Evolutionary conservation across 495 filamentous ascomycete genomes (phyloP), one percentile per base, ranked within the genome.

Genomic region (Lophiotrema nucula): DNA sequence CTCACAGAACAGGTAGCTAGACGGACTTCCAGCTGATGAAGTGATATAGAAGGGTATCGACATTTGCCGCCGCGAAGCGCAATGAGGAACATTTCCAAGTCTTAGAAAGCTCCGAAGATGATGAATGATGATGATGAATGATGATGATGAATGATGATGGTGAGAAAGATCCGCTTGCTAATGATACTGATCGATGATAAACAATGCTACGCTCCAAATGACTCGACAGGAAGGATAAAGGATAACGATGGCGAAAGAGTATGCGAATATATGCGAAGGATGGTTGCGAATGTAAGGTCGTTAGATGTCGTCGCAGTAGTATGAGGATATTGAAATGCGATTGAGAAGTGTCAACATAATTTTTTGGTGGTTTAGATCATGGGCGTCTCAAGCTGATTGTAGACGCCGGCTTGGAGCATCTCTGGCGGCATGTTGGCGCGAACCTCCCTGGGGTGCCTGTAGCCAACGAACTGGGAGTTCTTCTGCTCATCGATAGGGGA

Each of bases 401-500:
- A 60, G 1, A 60, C 57, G 21, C 57, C 57, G 3, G 25, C 39
- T 31, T 60, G 57, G 5, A 75, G 38, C 27, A 60, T 55, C 23
- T 69, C 64, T 0, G 72, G 72, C 25, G 72, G 71, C 70, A 75
- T 73, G 35, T 75, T 75, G 19, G 73, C 73, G 13, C 73, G 60
- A 21, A 75, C 62, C 53, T 75, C 73, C 60, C 66, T 71, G n/a
- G 72, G 72, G 55, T 75, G 64, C 21, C 66, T 47, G 56, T 73
- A 74, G 8, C 71, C 71, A 13, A 12, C 42, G 47, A 67, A 65
- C 27, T 56, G 52, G 12, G 50, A 38, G 18, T 68, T 62, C 25
- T 27, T 53, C 23, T 18, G 27, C 43, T 60, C 46, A 33, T 63
- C 45, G 21, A 52, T 25, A 48, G 62, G 49, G 21, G 56, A 23